Conservation (phyloP, 2,329 filamentous ascomycete genomes). For the Leptographium radiaticola region DNA sequence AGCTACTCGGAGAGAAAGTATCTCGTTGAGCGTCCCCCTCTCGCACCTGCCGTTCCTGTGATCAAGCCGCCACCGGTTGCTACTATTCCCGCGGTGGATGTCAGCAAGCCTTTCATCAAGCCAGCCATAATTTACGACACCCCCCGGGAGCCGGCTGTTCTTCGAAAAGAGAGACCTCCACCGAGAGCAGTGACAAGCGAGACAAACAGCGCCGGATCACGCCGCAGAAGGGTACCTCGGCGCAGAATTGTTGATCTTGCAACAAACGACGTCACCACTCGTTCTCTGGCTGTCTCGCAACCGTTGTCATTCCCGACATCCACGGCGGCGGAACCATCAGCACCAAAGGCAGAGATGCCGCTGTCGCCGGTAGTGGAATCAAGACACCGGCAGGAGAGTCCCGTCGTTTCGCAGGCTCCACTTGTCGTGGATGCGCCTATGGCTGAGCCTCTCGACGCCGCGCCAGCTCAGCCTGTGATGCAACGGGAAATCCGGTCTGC, state of each 20-base stretch:
- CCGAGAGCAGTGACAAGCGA: constrained; percentile 44
- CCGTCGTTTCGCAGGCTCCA: constrained; percentile 20
- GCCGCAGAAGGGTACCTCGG: constrained; percentile 47
- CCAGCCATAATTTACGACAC: constrained; percentile 44
- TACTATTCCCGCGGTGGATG: constrained; percentile 49
- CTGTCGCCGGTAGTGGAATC: constrained; percentile 11
- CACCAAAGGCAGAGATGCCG: background rate
- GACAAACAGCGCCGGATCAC: constrained; percentile 42
- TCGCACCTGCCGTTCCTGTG: constrained; percentile 64
- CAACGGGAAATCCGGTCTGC: constrained; percentile 20
- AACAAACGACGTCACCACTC: constrained; percentile 27
- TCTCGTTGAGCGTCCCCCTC: constrained; percentile 67
- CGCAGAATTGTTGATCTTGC: constrained; percentile 53
- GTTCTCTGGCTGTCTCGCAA: background rate
- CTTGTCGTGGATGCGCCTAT: constrained; percentile 13
- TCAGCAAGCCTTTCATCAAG: constrained; percentile 61
- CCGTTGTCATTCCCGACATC: constrained; percentile 12
- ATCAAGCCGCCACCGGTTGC: constrained; percentile 51
- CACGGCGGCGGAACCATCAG: background rate
- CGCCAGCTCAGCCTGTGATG: constrained; percentile 25
- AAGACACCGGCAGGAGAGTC: constrained; percentile 33
- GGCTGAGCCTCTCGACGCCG: constrained; percentile 16
- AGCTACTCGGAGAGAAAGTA: constrained; percentile 77
- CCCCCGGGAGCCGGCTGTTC: constrained; percentile 34
- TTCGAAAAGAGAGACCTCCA: constrained; percentile 46